Base-by-base conservation (phyloP, 768 basidiomycete genomes). In the Paxillus ammoniavirescens region DNA sequence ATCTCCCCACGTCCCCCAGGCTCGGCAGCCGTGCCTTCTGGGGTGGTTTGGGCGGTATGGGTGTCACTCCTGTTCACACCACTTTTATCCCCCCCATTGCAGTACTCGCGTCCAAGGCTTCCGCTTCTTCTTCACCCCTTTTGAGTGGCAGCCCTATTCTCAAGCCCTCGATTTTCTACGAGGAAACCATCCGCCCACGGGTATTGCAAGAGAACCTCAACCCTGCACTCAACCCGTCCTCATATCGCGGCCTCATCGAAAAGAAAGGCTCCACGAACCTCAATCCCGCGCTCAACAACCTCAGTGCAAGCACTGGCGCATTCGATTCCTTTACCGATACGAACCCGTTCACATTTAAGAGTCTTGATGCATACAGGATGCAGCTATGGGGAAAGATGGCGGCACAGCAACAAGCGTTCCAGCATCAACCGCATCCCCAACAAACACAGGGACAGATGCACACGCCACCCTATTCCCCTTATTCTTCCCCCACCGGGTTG, bases 381-480 rank as follows among this genome's bases (percentile, higher is more conserved):
- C 93, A 96, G 56, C 77, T 97, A 0, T 96, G 93, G 94, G 82
- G 86, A 33, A 83, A 88, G 72, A 90, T 96, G 84, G 92, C 92
- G 0, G 78, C 83, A 31, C 91, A 92, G 60, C 87, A 82, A 50
- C 66, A 58, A 54, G 69, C 47, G 48, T 72, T 71, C 8, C 76
- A 77, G 0, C 65, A 73, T 54, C 80, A 75, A 57, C 60, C 75
- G 41, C 48, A 66, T 42, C 46, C 42, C 2, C 51, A 55, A 42
- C 57, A 57, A 13, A 6, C n/a, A 40, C 17, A 35, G 35, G 12
- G 2, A 18, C 38, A 40, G 31, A 61, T 33, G 47, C 44, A 53
- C 44, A 49, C 49, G 5, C 41, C 48, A 52, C 61, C 61, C 55
- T 62, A 59, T 50, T 70, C 54, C 53, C 69, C 47, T 56, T 72